phyloP scores from a whole-genome alignment of 768 basidiomycete genomes.

The Xerocomellus intermedius region DNA sequence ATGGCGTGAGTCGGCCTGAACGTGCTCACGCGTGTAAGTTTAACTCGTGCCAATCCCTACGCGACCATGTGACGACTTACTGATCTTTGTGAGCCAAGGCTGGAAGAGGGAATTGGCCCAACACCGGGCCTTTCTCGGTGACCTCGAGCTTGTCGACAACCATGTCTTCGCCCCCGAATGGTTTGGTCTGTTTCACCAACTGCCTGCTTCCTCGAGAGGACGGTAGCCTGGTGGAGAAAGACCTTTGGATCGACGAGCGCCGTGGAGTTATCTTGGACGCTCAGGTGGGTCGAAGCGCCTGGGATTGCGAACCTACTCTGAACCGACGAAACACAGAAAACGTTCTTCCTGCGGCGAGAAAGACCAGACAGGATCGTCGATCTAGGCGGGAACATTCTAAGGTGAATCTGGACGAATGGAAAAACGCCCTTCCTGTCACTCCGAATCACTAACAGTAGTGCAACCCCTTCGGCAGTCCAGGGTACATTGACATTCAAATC shows the following conservation, averaged over 20 bases:
- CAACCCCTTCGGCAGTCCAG: slow-evolving; percentile 53
- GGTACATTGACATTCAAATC: slow-evolving; percentile 84
- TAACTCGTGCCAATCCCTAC: background rate
- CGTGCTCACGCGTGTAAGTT: no score
- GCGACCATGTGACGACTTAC: slow-evolving; percentile 13
- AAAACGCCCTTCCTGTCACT: background rate
- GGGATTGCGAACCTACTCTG: background rate
- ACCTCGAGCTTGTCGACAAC: slow-evolving; percentile 7
- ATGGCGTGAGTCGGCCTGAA: background rate
- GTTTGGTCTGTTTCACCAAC: slow-evolving; percentile 84
- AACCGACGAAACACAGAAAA: slow-evolving; percentile 43
- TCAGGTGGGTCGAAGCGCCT: slow-evolving; percentile 44
- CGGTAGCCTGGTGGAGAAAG: slow-evolving; percentile 67
- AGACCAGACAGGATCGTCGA: slow-evolving; percentile 66
- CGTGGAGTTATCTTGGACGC: slow-evolving; percentile 75
- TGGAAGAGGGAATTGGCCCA: background rate
- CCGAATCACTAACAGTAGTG: slow-evolving; percentile 7
- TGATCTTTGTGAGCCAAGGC: background rate
- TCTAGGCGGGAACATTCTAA: slow-evolving; percentile 73
- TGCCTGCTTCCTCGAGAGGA: slow-evolving; percentile 79
- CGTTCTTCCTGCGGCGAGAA: slow-evolving; percentile 61
- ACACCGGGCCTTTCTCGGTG: slow-evolving; percentile 1
- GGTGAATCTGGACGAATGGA: slow-evolving; percentile 37
- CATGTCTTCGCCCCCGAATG: slow-evolving; percentile 43
- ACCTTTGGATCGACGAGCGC: slow-evolving; percentile 79